Percentiles rank a stretch among this genome's conserved stretches.
Conservation (phyloP, 192 early-diverging fungal species). For the Podila minutissima region DNA sequence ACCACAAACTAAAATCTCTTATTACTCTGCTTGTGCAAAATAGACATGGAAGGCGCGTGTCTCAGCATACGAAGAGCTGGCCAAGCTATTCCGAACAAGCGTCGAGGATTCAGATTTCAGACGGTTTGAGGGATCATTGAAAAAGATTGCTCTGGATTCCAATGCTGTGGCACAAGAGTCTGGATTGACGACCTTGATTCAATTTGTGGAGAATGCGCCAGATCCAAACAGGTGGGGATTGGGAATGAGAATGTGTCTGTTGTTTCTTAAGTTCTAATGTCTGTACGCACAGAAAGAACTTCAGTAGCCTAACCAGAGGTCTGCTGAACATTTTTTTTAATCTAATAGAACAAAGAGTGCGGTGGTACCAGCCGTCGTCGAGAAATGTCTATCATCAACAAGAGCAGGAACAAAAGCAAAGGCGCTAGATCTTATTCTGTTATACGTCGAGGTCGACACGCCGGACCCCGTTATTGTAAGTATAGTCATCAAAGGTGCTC, state of each 20-base stretch:
- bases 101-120: slow-evolving; percentile 75
- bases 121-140: slow-evolving; percentile 75
- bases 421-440: slow-evolving; percentile 81
- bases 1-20: not conserved
- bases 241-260: not conserved
- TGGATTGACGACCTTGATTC: slow-evolving; percentile 78
- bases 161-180: slow-evolving; percentile 94
- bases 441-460: slow-evolving; percentile 90
- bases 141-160: slow-evolving; percentile 85
- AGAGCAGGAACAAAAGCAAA: slow-evolving; percentile 83
- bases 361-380: slow-evolving; percentile 79
- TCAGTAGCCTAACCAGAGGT: not conserved
- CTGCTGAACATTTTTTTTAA: not conserved
- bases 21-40: not conserved
- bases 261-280: too few species aligned
- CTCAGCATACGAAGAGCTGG: slow-evolving; percentile 84
- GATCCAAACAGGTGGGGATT: slow-evolving; percentile 68
- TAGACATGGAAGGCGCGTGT: slow-evolving; percentile 95
- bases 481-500: slow-evolving; percentile 4
- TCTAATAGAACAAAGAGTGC: slow-evolving; percentile 68
- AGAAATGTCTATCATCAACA: slow-evolving; percentile 88
- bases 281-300: not conserved
- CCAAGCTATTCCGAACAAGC: slow-evolving; percentile 72
- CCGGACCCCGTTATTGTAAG: slow-evolving; percentile 87
- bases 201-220: slow-evolving; percentile 85